Base-by-base conservation (phyloP, 768 basidiomycete genomes). In the Phaffia tasmanica region DNA sequence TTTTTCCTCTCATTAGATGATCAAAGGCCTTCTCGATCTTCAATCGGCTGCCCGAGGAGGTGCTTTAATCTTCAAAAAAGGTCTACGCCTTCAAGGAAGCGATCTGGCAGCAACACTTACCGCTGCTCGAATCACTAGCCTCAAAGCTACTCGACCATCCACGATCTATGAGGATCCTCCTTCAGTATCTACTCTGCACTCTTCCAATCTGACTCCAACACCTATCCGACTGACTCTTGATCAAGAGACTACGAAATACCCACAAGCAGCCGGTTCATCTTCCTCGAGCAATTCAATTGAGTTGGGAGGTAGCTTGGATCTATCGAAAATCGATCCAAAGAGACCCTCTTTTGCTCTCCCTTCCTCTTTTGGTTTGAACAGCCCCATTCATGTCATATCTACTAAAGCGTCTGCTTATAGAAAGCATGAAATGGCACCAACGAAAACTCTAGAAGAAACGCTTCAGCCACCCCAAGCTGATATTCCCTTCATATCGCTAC, bases 51-150 rank as follows among this genome's bases (percentile, higher is more conserved):
- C 57, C 11, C 53, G 53, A 9, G 66, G 66, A 25, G 66, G 54
- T n/a, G n/a, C 35, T 7, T 4, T 67, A 16, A 62, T 67, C 59
- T 67, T 67, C 66, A 32, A 32, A 21, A 62, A 51, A 23, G 66
- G 66, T 1, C 66, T 67, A 3, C 32, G 55, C 3, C 53, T 67
- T n/a, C 66, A 67, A 49, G 35, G 42, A 27, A 48, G 49, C 7
- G 66, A 67, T 54, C 66, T 67, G 29, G 58, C 42, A 25, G 58
- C 58, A 5, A 30, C 42, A 42, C 35, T 42, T 42, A 42, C 4
- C 35, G 35, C 35, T 42, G 35, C 35, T 42, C 35, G 35, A 42
- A 42, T 42, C 35, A 42, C 35, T 11, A 42, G 35, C 35, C 16
- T 35, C 58, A 18, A 6, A 46, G 7, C 32, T 18, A 11, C 35